Conservation (phyloP, 2,329 filamentous ascomycete genomes). For the Phoma sp. region DNA sequence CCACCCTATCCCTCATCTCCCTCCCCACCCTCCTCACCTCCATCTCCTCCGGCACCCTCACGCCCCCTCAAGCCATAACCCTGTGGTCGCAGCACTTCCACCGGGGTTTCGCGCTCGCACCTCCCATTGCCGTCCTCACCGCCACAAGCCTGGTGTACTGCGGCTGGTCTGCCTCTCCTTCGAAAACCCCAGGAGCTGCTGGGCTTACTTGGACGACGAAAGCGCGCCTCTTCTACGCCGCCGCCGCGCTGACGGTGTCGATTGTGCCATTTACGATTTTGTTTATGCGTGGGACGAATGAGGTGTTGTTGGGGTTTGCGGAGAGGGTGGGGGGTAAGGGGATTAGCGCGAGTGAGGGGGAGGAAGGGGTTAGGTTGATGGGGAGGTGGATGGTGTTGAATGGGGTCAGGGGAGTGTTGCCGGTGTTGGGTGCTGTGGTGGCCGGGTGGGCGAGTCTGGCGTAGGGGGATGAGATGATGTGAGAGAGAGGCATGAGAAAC, state of each 20-base stretch:
- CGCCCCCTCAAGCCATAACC: not conserved
- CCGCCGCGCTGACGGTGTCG: not conserved
- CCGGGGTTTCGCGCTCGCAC: not conserved
- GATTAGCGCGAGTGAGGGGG: not conserved
- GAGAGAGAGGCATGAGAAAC: no score
- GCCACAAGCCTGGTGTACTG: not conserved
- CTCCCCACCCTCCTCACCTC: not conserved
- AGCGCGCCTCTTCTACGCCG: not conserved
- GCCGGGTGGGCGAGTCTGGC: not conserved
- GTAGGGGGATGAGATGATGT: not conserved
- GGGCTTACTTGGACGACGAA: no score
- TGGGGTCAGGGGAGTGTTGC: slow-evolving; percentile 2
- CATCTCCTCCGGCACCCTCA: not conserved
- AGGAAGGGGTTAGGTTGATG: not conserved
- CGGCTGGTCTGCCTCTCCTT: not conserved
- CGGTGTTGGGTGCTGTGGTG: not conserved
- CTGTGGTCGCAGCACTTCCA: slow-evolving; percentile 1
- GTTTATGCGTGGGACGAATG: slow-evolving; percentile 1
- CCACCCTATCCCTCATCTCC: not conserved
- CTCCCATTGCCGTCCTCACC: not conserved
- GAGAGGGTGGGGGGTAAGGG: not conserved
- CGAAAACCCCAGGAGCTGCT: not conserved
- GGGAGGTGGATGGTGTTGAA: not conserved
- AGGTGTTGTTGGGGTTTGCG: not conserved
- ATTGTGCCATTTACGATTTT: slow-evolving; percentile 7